Evolutionary conservation across 129 eudicot species (phyloP).

Genomic region (Erigeron canadensis): DNA sequence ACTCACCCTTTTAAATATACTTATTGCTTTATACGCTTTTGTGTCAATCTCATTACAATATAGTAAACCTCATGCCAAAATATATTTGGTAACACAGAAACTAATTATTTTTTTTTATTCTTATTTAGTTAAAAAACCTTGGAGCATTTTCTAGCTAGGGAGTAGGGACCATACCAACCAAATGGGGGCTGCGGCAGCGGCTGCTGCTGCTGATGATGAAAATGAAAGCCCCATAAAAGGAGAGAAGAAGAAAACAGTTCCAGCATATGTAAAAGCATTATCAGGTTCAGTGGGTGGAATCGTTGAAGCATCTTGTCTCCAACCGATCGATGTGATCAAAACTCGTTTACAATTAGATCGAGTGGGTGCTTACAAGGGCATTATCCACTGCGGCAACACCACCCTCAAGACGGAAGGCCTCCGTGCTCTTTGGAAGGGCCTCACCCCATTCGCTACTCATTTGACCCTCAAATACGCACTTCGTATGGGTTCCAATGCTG

Average conservation of each 20-base stretch:
- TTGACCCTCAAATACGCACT: slow-evolving; percentile 83
- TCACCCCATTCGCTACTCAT: slow-evolving; percentile 88
- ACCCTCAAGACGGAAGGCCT: slow-evolving; percentile 58
- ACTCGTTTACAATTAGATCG: slow-evolving; percentile 90
- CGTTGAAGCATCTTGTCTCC: slow-evolving; percentile 76
- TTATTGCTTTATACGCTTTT: too few species aligned
- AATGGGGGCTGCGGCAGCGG: too few species aligned
- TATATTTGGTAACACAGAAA: too few species aligned
- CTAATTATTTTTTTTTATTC: too few species aligned
- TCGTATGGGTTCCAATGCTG: slow-evolving; percentile 89
- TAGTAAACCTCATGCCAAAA: too few species aligned
- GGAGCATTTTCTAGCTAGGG: too few species aligned
- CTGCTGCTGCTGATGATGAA: too few species aligned
- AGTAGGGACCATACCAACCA: too few species aligned
- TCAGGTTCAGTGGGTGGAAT: slow-evolving; percentile 86
- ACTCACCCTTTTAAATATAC: too few species aligned
- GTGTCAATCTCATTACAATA: too few species aligned
- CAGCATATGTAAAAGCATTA: slow-evolving; percentile 75
- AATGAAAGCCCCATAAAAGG: slow-evolving; percentile 2
- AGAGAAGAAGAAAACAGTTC: slow-evolving; percentile 39
- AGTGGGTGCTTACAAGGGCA: slow-evolving; percentile 71
- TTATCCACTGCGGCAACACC: slow-evolving; percentile 73
- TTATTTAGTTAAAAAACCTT: too few species aligned
- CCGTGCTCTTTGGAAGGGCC: slow-evolving; percentile 88
- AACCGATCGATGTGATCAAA: slow-evolving; percentile 91